Evolutionary conservation across 2,329 filamentous ascomycete genomes (phyloP).

Genomic region (Niveomyces coronatus): DNA sequence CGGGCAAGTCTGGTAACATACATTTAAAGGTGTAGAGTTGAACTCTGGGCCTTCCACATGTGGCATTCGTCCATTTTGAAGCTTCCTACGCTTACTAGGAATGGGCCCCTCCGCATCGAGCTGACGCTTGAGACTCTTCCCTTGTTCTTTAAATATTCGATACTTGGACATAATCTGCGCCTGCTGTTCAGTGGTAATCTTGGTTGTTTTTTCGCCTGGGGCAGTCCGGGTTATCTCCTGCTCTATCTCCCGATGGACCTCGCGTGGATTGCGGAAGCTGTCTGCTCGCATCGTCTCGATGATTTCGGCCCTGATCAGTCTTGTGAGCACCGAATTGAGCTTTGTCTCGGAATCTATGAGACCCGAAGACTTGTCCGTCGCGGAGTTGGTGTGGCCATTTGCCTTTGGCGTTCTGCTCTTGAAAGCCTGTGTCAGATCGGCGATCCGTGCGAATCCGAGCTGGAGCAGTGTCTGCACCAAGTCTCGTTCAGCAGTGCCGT

Average conservation of each 20-base stretch:
- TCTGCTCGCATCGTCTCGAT: constrained; percentile 51
- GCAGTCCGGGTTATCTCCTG: constrained; percentile 45
- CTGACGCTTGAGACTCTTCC: constrained; percentile 40
- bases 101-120: constrained; percentile 32
- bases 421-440: constrained; percentile 58
- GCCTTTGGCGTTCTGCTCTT: constrained; percentile 25
- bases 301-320: constrained; percentile 54
- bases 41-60: constrained; percentile 26
- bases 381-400: constrained; percentile 26
- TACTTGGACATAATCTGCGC: constrained; percentile 44
- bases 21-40: constrained; percentile 40
- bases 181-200: constrained; percentile 54
- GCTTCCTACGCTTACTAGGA: constrained; percentile 42
- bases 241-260: constrained; percentile 51
- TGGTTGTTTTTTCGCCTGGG: constrained; percentile 36
- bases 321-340: constrained; percentile 39
- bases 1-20: constrained; percentile 23
- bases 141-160: constrained; percentile 41
- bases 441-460: constrained; percentile 66
- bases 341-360: constrained; percentile 36
- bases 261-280: constrained; percentile 51
- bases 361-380: constrained; percentile 20
- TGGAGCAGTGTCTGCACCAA: constrained; percentile 66
- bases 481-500: constrained; percentile 63
- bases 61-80: constrained; percentile 35